Evolutionary conservation across 164 flowering plant species (phyloP), one percentile per base, ranked within the genome.

Genomic region (Macadamia tetraphylla): DNA sequence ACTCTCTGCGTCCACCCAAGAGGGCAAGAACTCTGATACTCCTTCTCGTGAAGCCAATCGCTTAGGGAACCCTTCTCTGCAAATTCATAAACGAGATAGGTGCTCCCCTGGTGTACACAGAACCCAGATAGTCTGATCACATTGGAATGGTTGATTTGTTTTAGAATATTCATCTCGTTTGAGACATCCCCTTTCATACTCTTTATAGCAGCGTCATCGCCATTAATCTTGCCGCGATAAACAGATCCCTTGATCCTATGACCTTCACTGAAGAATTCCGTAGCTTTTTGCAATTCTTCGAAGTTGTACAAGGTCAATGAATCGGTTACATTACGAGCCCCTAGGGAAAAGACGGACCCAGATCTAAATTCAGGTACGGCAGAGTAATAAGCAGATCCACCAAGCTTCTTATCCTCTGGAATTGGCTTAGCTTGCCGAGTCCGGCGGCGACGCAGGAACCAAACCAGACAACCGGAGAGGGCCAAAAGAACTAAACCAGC

Each of bases 21-120:
- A 43, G 58, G 12, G 8, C 15, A 29, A 42, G 73, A 44, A 31
- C 29, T 35, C 56, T 65, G 43, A 23, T 42, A 1, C 56, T 58
- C 58, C 48, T 72, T 63, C 18, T 59, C 53, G 30, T 80, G 87
- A 44, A 87, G 84, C 86, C 86, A 82, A 49, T 80, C 86, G 29
- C 73, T 70, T 13, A 87, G 77, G 14, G 86, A 79, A 0, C 88
- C 90, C 31, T 83, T 81, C 43, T 80, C 84, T 1, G 87, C 89
- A 67, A 73, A 86, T 78, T 91, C 93, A 31, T 85, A 88, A 4
- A 89, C 88, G 3, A 91, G 91, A 64, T 83, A 85, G 56, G 86
- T 76, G 66, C 76, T 71, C 0, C 91, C 91, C 10, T 80, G 71
- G 35, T 86, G 80, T 3, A 80, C 32, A 62, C 93, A 89, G 79